Evolutionary conservation across 345 rosid genomes (phyloP), one percentile per base, ranked within the genome.

Genomic region (Lepidium sativum): DNA sequence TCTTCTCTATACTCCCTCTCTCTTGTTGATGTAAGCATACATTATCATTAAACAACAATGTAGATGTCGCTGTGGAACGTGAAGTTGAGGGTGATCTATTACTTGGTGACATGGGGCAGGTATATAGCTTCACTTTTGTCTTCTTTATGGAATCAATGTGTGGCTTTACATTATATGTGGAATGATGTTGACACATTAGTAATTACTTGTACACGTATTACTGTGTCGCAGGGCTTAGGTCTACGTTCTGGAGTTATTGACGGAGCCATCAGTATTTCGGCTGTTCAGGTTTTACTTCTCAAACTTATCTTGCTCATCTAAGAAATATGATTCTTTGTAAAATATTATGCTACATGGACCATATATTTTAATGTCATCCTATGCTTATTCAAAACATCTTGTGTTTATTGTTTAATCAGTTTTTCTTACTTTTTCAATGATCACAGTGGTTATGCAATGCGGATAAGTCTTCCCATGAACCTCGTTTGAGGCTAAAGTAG

Each of bases 21-120:
- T 56, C 37, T 53, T 50, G 14, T 34, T 31, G 3, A 33, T 47
- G 47, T 44, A 54, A 35, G 2, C 3, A 16, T 16, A 31, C 23
- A 9, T 42, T 20, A 20, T 41, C 14, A 40, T 10, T 32, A 52
- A 44, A 33, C 29, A 4, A 60, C 44, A n/a, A 49, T 67, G 32
- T 76, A 89, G 96, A 83, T 63, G 77, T 92, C 66, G 95, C 96
- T 17, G 64, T 84, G 80, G 96, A 92, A 73, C 78, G 96, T 11
- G 96, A 89, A 77, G 92, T 82, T 43, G 90, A 89, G 44, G 95
- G 99, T 15, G 99, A 94, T 85, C 85, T 94, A 34, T 63, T 94
- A 69, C 96, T 90, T 61, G 84, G 82, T 25, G 99, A 94, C 78
- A 90, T 90, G 99, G 99, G 99, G 18, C 97, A 94, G 96, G 96